These are phyloP conservation scores for Kluyveromyces lactis DNA, from an alignment of 805 yeast species.

Conservation along the genomic window DNA sequence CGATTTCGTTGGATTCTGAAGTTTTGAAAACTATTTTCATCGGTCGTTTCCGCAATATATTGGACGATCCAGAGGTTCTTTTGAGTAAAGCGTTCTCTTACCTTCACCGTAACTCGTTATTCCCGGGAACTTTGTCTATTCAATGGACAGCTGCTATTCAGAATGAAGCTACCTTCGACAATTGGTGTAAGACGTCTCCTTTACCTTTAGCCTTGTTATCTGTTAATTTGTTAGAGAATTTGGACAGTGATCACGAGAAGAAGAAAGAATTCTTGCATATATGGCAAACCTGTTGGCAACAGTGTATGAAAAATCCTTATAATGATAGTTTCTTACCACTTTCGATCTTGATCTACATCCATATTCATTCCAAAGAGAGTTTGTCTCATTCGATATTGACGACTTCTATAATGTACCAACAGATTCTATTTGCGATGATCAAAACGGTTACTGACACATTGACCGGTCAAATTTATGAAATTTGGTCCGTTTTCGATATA, in stretches of 20 bases:
- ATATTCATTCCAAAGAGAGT: constrained; percentile 2
- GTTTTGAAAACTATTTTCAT: constrained; percentile 1
- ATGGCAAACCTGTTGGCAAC: constrained; percentile 11
- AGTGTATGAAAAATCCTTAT: constrained; percentile 4
- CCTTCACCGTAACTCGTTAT: not conserved
- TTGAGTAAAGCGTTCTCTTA: constrained; percentile 1
- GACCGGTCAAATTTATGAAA: constrained; percentile 3
- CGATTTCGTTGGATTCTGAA: not conserved
- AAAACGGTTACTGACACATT: not conserved
- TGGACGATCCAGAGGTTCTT: constrained; percentile 1
- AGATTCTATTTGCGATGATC: constrained; percentile 7
- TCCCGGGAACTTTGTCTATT: not conserved
- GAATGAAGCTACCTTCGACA: not conserved
- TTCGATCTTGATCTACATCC: constrained; percentile 3
- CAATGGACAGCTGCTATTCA: not conserved
- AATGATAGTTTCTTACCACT: constrained; percentile 5
- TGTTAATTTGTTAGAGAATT: not conserved
- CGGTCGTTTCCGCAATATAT: constrained; percentile 1
- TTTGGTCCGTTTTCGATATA: constrained; percentile 11
- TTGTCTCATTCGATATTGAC: not conserved
- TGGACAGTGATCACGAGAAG: constrained; percentile 1
- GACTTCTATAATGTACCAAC: constrained; percentile 11
- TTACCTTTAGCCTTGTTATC: constrained; percentile 3
- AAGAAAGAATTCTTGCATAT: constrained; percentile 1
- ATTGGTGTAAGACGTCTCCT: constrained; percentile 3